Evolutionary conservation across 2,329 filamentous ascomycete genomes (phyloP).

Genomic region (Hortaea werneckii): DNA sequence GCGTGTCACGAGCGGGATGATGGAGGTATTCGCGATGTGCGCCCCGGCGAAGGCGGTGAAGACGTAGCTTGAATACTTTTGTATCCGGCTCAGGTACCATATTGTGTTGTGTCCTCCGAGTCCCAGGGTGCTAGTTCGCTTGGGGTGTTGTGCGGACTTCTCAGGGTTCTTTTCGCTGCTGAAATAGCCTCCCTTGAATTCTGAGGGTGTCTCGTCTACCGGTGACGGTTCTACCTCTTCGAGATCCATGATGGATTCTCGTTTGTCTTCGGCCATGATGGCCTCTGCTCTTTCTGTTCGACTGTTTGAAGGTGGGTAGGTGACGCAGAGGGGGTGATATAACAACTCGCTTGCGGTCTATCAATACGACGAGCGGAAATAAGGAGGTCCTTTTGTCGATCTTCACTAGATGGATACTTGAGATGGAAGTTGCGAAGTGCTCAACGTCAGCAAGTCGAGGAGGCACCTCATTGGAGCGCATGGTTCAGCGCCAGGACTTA

Average conservation of each 20-base stretch:
- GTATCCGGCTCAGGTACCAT: constrained; percentile 67
- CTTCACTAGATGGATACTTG: background rate
- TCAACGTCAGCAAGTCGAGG: background rate
- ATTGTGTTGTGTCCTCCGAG: constrained; percentile 61
- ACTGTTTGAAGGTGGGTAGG: background rate
- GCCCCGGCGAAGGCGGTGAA: constrained; percentile 66
- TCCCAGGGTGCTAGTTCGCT: constrained; percentile 26
- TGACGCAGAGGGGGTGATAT: too few species aligned
- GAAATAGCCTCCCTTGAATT: constrained; percentile 43
- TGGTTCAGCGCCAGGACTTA: background rate
- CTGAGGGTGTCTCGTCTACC: constrained; percentile 48
- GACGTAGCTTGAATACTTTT: constrained; percentile 82
- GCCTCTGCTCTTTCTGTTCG: background rate
- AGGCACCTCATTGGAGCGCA: background rate
- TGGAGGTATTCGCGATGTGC: constrained; percentile 70
- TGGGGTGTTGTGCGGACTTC: constrained; percentile 5
- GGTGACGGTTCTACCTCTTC: constrained; percentile 74
- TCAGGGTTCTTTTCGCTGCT: constrained; percentile 10
- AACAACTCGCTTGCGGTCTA: too few species aligned
- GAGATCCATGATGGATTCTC: constrained; percentile 32
- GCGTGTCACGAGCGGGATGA: constrained; percentile 65
- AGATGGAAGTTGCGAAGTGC: background rate
- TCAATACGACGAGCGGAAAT: too few species aligned
- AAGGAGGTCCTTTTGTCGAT: too few species aligned
- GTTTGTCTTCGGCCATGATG: constrained; percentile 23